phyloP scores from a whole-genome alignment of 345 rosid species.

The Eucalyptus fibrosa region DNA sequence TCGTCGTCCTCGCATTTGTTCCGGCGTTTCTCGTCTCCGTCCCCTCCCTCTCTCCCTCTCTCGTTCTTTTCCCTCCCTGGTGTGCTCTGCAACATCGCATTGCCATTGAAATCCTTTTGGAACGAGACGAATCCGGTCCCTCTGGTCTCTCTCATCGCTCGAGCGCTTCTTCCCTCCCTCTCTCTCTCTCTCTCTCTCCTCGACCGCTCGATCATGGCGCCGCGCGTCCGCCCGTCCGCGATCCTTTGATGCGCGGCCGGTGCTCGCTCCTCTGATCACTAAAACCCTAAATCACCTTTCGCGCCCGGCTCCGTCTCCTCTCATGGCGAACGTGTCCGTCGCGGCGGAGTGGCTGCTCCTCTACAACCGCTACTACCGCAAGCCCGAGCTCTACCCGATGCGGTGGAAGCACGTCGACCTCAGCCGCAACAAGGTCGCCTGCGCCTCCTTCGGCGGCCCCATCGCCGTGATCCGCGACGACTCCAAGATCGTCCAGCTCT shows the following conservation, averaged over 20 bases:
- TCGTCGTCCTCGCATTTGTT: neutral
- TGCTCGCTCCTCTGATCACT: neutral
- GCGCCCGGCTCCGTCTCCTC: neutral
- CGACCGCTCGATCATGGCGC: neutral
- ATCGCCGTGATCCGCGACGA: constrained; percentile 93
- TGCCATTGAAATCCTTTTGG: neutral
- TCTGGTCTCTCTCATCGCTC: neutral
- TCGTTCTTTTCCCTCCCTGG: neutral
- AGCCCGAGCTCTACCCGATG: constrained; percentile 80
- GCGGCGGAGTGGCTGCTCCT: constrained; percentile 99
- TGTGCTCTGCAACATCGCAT: neutral
- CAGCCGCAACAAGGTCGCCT: constrained; percentile 82
- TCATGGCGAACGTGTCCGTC: constrained; percentile 84
- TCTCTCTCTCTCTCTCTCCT: neutral
- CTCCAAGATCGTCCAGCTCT: constrained; percentile 95
- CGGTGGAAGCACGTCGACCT: constrained; percentile 86
- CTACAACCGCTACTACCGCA: constrained; percentile 70
- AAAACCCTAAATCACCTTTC: neutral
- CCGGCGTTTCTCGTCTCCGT: neutral
- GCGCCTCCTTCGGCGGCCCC: constrained; percentile 92
- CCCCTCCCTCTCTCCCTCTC: neutral
- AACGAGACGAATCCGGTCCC: neutral
- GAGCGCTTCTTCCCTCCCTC: neutral
- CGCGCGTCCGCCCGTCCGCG: neutral
- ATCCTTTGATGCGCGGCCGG: neutral